phyloP scores from a whole-genome alignment of 495 filamentous ascomycete species.

The Coniosporium apollinis region DNA sequence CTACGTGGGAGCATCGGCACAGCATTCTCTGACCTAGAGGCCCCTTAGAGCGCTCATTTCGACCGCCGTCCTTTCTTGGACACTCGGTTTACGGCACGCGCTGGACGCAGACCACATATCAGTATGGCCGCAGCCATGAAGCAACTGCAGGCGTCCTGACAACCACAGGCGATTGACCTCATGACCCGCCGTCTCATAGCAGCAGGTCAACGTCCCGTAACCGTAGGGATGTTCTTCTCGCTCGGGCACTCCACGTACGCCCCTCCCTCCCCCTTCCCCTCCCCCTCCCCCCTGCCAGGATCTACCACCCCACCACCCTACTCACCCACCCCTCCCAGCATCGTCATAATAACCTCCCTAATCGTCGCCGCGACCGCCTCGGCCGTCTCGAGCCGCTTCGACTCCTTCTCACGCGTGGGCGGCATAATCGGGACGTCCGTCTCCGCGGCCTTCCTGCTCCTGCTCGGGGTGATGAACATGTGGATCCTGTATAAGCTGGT shows the following conservation, averaged over 20 bases:
- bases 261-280: background rate
- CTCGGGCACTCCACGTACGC: conserved; percentile 72
- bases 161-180: conserved; percentile 63
- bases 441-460: conserved; percentile 61
- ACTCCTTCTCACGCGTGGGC: conserved; percentile 63
- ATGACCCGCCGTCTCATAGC: conserved; percentile 89
- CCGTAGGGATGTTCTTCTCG: conserved; percentile 90
- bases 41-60: conserved; percentile 43
- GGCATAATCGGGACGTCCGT: conserved; percentile 77
- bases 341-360: conserved; percentile 80
- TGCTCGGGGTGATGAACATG: conserved; percentile 68
- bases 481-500: conserved; percentile 72
- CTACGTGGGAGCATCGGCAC: too few species aligned
- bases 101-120: conserved; percentile 95
- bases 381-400: conserved; percentile 63
- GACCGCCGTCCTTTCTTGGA: conserved; percentile 71
- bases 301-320: background rate
- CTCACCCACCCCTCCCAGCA: conserved; percentile 23
- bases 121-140: conserved; percentile 19
- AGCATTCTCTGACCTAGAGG: conserved; percentile 4
- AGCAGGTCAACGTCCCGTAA: conserved; percentile 69
- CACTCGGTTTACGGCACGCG: conserved; percentile 81
- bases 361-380: conserved; percentile 81
- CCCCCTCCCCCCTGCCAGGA: too few species aligned
- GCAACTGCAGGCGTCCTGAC: background rate